Percentiles rank a stretch among this genome's conserved stretches.
These are phyloP conservation scores for Tulasnella sp. DNA, from an alignment of 768 basidiomycete genomes.

Conservation along the genomic window DNA sequence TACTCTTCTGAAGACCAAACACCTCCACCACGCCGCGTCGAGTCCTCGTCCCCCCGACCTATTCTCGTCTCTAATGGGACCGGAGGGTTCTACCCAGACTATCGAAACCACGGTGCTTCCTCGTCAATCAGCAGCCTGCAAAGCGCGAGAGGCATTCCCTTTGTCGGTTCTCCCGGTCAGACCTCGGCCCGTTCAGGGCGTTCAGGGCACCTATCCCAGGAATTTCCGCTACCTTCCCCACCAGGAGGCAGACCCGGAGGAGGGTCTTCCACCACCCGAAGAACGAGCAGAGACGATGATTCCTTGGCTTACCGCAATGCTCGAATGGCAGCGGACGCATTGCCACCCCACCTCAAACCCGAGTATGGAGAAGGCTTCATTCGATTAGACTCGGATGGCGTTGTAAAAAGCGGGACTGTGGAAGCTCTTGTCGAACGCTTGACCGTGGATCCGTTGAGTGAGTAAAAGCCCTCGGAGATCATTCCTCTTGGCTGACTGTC, in stretches of 20 bases:
- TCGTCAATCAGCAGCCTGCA: not conserved
- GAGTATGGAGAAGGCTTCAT: slow-evolving; percentile 62
- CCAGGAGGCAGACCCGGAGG: not conserved
- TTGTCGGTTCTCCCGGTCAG: not conserved
- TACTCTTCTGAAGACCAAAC: slow-evolving; percentile 9
- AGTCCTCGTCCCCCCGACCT: not conserved
- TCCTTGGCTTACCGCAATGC: slow-evolving; percentile 49
- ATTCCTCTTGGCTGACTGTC: not conserved
- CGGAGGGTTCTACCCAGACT: slow-evolving; percentile 9
- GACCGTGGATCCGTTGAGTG: slow-evolving; percentile 63
- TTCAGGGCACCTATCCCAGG: slow-evolving; percentile 19
- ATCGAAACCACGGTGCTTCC: not conserved
- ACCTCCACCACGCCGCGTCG: not conserved
- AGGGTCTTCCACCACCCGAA: slow-evolving; percentile 1
- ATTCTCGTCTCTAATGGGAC: not conserved
- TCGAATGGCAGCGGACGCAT: slow-evolving; percentile 44
- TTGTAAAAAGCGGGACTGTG: slow-evolving; percentile 69
- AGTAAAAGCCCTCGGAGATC: slow-evolving; percentile 48
- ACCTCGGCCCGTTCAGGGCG: not conserved
- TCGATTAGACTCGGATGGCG: slow-evolving; percentile 64
- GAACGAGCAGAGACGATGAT: slow-evolving; percentile 46
- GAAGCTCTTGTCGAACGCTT: slow-evolving; percentile 72
- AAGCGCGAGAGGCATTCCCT: slow-evolving; percentile 3
- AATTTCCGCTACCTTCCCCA: slow-evolving; percentile 13
- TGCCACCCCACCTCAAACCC: slow-evolving; percentile 66